Base-by-base conservation (phyloP, 129 eudicot species). In the Tagetes erecta region DNA sequence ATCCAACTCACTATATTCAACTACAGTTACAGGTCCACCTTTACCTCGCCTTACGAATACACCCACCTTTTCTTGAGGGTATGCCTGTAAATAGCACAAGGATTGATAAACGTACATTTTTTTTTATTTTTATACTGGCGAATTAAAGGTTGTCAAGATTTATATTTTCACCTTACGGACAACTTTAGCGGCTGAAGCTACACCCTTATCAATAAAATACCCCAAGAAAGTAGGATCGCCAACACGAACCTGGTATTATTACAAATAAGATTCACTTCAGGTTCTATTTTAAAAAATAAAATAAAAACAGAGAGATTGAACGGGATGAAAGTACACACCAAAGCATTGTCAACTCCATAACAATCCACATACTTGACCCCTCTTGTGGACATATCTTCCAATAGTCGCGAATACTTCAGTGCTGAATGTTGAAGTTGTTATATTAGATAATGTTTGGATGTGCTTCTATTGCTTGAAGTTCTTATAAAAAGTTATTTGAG, bases 201-300 rank as follows among this genome's bases (percentile, higher is more conserved):
- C 99, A 58, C 96, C 96, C 74, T 84, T 91, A 46, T 95, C 97
- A 35, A 95, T 87, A 81, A 95, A 95, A 80, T 95, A 95, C 42
- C 99, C 99, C 87, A 95, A 80, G 86, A 95, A 95, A 51, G 97
- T 89, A 69, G 99, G 99, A 83, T 95, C 99, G 64, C 92, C 99
- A 59, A 95, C 97, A 42, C 99, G 94, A 33, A 91, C 98, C 98
- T 92, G 80, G n/a, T 44, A 75, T 70, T 44, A 75, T 70, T 41
- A 5, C 56, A 20, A 35, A 77, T 3, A 27, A 53, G 40, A 10
- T 68, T 53, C 27, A 47, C 13, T 67, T 33, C 62, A 20, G 12
- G 7, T 59, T 20, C 20, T 36, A 67, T 45, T 30, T 6, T 40
- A 20, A 0, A 53, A 62, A 67, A 5, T n/a, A 39, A 27, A 12